A percentile compares a stretch with the other conserved stretches of the same genome.
phyloP scores from a whole-genome alignment of 148 eudicot genomes.

The Bassia scoparia region DNA sequence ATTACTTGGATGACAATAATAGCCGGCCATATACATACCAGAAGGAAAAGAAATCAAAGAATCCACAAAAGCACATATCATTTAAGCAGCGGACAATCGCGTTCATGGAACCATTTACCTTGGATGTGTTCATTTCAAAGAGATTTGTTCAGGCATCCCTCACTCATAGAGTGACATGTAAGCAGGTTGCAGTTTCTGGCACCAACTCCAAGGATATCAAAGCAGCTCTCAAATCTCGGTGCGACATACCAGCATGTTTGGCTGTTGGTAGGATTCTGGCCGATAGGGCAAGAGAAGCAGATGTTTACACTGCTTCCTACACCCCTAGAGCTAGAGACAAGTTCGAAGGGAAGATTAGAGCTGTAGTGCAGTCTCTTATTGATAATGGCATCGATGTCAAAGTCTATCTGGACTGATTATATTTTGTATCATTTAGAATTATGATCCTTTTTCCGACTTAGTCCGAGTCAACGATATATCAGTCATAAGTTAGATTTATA shows the following conservation, averaged over 20 bases:
- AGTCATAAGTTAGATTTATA: neutral
- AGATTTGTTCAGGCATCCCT: slow-evolving; percentile 90
- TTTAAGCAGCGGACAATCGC: slow-evolving; percentile 92
- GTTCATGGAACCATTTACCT: slow-evolving; percentile 90
- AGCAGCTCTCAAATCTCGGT: slow-evolving; percentile 67
- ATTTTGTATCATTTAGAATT: neutral
- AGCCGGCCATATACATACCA: slow-evolving; percentile 91
- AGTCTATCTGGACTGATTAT: slow-evolving; percentile 66
- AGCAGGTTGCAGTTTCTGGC: slow-evolving; percentile 90
- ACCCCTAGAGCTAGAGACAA: slow-evolving; percentile 91
- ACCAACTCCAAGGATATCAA: slow-evolving; percentile 92
- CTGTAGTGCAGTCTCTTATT: slow-evolving; percentile 87
- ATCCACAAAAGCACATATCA: slow-evolving; percentile 78
- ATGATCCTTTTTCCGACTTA: neutral
- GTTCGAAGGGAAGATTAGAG: slow-evolving; percentile 96
- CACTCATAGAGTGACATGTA: slow-evolving; percentile 86
- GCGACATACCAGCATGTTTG: slow-evolving; percentile 91
- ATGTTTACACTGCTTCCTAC: slow-evolving; percentile 85
- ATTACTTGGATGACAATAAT: slow-evolving; percentile 86
- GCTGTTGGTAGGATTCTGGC: slow-evolving; percentile 69
- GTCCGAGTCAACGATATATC: neutral
- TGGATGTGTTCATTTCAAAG: slow-evolving; percentile 83
- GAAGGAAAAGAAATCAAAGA: slow-evolving; percentile 84
- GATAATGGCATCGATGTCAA: slow-evolving; percentile 87
- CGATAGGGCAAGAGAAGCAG: slow-evolving; percentile 89